phyloP scores from a whole-genome alignment of 2,329 filamentous ascomycete genomes.

The Epichloe hybrida region DNA sequence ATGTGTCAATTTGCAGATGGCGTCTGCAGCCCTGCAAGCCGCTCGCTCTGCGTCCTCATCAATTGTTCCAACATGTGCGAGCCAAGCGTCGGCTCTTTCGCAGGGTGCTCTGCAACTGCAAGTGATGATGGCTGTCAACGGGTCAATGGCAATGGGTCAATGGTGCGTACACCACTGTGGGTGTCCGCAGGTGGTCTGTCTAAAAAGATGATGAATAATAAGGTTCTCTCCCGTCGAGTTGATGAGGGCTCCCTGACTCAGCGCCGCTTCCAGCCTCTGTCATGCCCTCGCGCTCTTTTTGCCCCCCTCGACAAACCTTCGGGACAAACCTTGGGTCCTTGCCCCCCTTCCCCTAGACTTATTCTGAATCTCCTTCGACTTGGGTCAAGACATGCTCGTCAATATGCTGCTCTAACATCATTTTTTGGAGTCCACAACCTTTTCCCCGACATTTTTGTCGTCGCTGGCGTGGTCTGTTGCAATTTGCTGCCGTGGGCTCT shows the following conservation, averaged over 20 bases:
- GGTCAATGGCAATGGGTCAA: too few relatives aligned
- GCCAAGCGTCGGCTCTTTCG: too few relatives aligned
- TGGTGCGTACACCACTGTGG: too few relatives aligned
- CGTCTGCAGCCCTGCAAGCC: too few relatives aligned
- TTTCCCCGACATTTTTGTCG: background rate
- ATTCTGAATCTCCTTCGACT: background rate
- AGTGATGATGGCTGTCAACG: too few relatives aligned
- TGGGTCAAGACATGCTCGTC: background rate
- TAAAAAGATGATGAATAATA: too few relatives aligned
- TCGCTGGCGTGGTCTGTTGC: background rate
- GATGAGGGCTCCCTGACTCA: background rate
- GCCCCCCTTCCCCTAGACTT: background rate
- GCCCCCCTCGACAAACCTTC: background rate
- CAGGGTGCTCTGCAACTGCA: too few relatives aligned
- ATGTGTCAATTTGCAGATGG: too few relatives aligned
- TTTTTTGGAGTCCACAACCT: too few relatives aligned
- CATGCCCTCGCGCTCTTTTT: background rate
- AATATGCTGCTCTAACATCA: conserved; percentile 1
- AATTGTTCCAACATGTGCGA: too few relatives aligned
- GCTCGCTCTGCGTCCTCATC: too few relatives aligned
- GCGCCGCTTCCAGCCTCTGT: background rate
- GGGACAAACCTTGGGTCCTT: background rate
- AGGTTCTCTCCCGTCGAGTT: background rate
- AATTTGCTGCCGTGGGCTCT: background rate
- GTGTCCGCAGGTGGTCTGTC: background rate